Evolutionary conservation across 306 rosid species (phyloP), one percentile per base, ranked within the genome.

Genomic region (Benincasa hispida): DNA sequence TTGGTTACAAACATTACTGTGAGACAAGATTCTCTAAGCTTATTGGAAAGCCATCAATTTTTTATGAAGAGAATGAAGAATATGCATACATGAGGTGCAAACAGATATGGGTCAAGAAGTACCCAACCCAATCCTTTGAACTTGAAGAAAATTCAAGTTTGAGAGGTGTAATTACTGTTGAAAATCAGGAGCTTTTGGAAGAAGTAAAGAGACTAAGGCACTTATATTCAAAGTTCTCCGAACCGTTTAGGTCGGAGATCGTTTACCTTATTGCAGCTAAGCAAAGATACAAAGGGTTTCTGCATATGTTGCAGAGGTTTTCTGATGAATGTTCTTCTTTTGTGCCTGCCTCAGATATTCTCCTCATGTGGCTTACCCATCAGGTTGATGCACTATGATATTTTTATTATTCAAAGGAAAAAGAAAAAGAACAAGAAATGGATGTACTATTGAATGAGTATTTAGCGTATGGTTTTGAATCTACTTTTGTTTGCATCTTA

Each of bases 41-140:
- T 19, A 80, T 93, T 18, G 93, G 98, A 41, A 93, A 87, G 76
- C 82, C 94, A 0, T 76, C 82, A 18, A 86, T 93, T 19, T 90
- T 88, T 24, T 82, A 91, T 58, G 97, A 91, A 75, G 98, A 90
- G 85, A 93, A 93, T 47, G 89, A 91, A 80, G 98, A 93, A 60
- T 93, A 93, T 35, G 94, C 96, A 25, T 65, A 90, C 77, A 77
- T 84, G 82, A 83, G 91, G 76, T 88, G 98, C 79, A 81, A 79
- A 53, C 88, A 89, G 24, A 83, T 87, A 10, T 93, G 98, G 97
- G 76, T 63, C 1, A 79, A 80, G 22, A 87, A 66, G 66, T 93
- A 87, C 82, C 93, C 98, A 19, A 61, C 78, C 1, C 93, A 91
- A 67, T 67, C 98, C 51, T 93, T 91, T 76, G 97, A 91, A 77